Evolutionary conservation across 805 yeast genomes (phyloP).

Genomic region (Nakazawaea wickerhamii): DNA sequence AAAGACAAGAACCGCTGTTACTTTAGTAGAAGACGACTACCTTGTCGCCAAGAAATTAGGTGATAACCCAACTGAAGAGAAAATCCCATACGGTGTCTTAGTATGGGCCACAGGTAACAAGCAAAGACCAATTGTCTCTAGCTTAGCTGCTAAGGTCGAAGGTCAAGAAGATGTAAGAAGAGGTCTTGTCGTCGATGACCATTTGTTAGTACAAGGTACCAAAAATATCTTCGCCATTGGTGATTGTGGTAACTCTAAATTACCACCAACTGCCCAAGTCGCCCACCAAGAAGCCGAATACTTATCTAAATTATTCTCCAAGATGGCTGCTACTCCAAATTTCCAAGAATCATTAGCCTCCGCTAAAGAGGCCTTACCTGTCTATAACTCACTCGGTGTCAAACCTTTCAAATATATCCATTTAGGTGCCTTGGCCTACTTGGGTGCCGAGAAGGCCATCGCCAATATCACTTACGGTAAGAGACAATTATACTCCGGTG

Average conservation of each 20-base stretch:
- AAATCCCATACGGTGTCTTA: constrained; percentile 48
- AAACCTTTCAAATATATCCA: constrained; percentile 43
- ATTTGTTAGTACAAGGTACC: constrained; percentile 43
- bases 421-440: constrained; percentile 50
- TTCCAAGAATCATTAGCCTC: constrained; percentile 36
- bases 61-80: constrained; percentile 33
- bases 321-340: constrained; percentile 37
- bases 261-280: constrained; percentile 53
- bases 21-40: constrained; percentile 38
- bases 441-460: constrained; percentile 53
- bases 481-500: constrained; percentile 41
- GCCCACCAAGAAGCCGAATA: constrained; percentile 51
- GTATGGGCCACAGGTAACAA: constrained; percentile 59
- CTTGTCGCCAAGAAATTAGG: constrained; percentile 37
- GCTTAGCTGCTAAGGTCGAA: constrained; percentile 38
- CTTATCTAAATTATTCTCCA: constrained; percentile 39
- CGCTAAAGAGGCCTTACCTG: constrained; percentile 8
- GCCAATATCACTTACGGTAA: constrained; percentile 55
- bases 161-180: constrained; percentile 50
- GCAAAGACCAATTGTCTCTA: constrained; percentile 41
- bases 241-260: constrained; percentile 52
- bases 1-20: constrained; percentile 44
- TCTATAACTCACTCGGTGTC: constrained; percentile 19
- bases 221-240: constrained; percentile 45
- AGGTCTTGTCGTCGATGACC: constrained; percentile 46